Evolutionary conservation across 106 monocot species (phyloP), one percentile per base, ranked within the genome.

Genomic region (Acorus calamus): DNA sequence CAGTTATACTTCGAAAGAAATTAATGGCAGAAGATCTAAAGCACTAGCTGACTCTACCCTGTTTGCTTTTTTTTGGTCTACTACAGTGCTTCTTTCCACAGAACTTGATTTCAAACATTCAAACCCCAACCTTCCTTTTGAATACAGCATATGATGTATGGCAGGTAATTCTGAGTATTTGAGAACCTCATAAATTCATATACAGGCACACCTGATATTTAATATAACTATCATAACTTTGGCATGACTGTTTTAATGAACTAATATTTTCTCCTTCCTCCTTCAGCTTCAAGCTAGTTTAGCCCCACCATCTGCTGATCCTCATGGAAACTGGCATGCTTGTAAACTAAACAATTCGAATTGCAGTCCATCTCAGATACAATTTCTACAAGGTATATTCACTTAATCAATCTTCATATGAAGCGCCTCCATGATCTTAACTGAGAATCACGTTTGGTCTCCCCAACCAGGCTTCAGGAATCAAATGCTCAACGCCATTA

Each of bases 51-150:
- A 11, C 69, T 68, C 28, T 70, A 13, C 8, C n/a, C n/a, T 71
- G 50, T 42, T 42, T 13, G n/a, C 8, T 55, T 61, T 55, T n/a
- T 12, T 14, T 57, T 49, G 42, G 45, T 68, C 47, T 60, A 58
- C 7, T 84, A 72, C 87, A 98, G 96, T 98, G 96, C 55, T 98
- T 98, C 68, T 98, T 98, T 69, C 96, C 96, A 6, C 85, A 98
- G 71, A 76, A 98, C 53, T 46, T 98, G 43, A 48, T 91, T 63
- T 59, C 60, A 46, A 76, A 67, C 63, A 75, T 91, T 69, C 77
- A 71, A 45, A 98, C 96, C 2, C 96, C 96, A 65, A 57, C 80
- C 54, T 98, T 98, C 65, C 67, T 98, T 65, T 57, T 98, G 74
- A 98, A 98, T 68, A 54, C 91, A 2, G 96, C 91, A 41, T 98